Evolutionary conservation across 2,329 filamentous ascomycete species (phyloP).

Genomic region (Juglanconis oblonga): DNA sequence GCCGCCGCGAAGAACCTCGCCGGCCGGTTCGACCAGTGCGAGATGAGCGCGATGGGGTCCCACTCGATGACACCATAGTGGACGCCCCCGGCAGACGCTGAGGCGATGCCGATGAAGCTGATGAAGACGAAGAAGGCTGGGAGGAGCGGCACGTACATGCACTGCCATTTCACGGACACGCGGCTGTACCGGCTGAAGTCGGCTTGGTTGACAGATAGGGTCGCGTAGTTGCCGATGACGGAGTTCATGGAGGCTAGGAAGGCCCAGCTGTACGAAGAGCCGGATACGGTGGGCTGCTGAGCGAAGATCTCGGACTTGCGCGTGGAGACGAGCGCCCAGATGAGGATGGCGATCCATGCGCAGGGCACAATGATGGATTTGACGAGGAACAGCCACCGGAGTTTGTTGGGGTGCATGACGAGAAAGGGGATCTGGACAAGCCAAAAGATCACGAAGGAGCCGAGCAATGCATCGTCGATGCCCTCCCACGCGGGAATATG

Average conservation of each 20-base stretch:
- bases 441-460: slow-evolving; percentile 26
- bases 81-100: slow-evolving; percentile 37
- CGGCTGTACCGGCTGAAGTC: slow-evolving; percentile 17
- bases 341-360: slow-evolving; percentile 22
- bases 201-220: slow-evolving; percentile 17
- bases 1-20: slow-evolving; percentile 12
- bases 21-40: slow-evolving; percentile 23
- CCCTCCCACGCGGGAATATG: slow-evolving; percentile 36
- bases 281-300: slow-evolving; percentile 18
- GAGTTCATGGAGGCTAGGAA: slow-evolving; percentile 24
- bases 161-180: slow-evolving; percentile 8
- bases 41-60: slow-evolving; percentile 42
- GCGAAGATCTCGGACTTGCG: slow-evolving; percentile 21
- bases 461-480: slow-evolving; percentile 25
- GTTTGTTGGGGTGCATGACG: slow-evolving; percentile 27
- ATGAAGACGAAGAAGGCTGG: slow-evolving; percentile 41
- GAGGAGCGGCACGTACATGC: slow-evolving; percentile 23
- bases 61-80: slow-evolving; percentile 40
- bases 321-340: slow-evolving; percentile 22
- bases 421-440: slow-evolving; percentile 27
- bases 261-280: slow-evolving; percentile 20
- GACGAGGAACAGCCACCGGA: slow-evolving; percentile 25
- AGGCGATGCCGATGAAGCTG: slow-evolving; percentile 39
- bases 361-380: slow-evolving; percentile 21
- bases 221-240: slow-evolving; percentile 20